Conservation (phyloP, 2,329 filamentous ascomycete species). For the Zymoseptoria brevis region DNA sequence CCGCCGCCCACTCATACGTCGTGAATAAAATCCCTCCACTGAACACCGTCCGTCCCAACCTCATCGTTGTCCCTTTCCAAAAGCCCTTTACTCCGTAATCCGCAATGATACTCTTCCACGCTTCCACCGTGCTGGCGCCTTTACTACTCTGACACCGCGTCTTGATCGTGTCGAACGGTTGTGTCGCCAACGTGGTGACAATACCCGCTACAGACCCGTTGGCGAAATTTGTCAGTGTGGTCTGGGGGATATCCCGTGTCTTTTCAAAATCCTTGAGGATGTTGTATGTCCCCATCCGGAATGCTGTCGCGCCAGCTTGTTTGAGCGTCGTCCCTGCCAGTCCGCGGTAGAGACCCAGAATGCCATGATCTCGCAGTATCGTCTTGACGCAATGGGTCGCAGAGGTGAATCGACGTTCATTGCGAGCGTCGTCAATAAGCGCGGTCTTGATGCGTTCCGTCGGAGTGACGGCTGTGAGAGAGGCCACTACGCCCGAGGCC, state of each 20-base stretch:
- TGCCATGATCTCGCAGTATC: conserved; percentile 46
- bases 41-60: conserved; percentile 55
- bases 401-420: conserved; percentile 42
- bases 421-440: conserved; percentile 54
- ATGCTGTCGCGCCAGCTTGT: conserved; percentile 54
- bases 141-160: conserved; percentile 54
- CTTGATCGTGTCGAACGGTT: conserved; percentile 58
- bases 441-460: conserved; percentile 63
- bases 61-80: conserved; percentile 62
- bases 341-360: conserved; percentile 50
- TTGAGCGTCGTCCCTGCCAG: conserved; percentile 55
- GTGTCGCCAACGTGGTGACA: conserved; percentile 52
- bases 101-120: conserved; percentile 45
- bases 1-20: conserved; percentile 51
- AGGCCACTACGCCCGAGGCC: conserved; percentile 54
- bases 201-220: conserved; percentile 55
- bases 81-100: conserved; percentile 54
- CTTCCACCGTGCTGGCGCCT: conserved; percentile 51
- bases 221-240: conserved; percentile 49
- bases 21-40: conserved; percentile 61
- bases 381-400: conserved; percentile 44
- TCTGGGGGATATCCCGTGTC: conserved; percentile 41
- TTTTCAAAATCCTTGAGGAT: conserved; percentile 54
- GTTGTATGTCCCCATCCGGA: conserved; percentile 55
- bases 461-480: conserved; percentile 57